These are phyloP conservation scores for Neofusicoccum parvum DNA, from an alignment of 2,329 filamentous ascomycete genomes.

Conservation along the genomic window DNA sequence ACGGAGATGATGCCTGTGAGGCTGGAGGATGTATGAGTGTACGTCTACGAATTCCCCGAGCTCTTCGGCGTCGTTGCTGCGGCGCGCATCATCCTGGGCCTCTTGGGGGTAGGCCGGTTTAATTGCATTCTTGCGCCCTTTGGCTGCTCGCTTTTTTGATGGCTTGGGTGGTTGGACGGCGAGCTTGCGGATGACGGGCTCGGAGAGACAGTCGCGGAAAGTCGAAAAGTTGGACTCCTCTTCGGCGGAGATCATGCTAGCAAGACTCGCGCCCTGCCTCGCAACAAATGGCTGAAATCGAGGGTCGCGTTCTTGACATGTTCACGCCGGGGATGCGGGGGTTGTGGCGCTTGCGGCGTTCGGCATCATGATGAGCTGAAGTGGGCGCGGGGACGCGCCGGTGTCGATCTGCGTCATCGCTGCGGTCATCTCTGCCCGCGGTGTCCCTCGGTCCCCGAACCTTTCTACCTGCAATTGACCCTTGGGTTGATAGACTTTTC, in stretches of 20 bases:
- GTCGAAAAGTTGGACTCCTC: slow-evolving; percentile 59
- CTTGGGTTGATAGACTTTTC: background rate
- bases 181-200: slow-evolving; percentile 66
- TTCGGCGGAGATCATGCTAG: slow-evolving; percentile 8
- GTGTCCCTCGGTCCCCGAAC: background rate
- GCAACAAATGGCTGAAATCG: background rate
- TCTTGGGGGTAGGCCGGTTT: slow-evolving; percentile 26
- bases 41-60: slow-evolving; percentile 77
- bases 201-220: slow-evolving; percentile 75
- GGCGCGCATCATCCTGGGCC: slow-evolving; percentile 19
- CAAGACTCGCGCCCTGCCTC: background rate
- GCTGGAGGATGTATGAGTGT: slow-evolving; percentile 24
- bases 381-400: background rate
- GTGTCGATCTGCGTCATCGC: slow-evolving; percentile 10
- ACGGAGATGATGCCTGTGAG: background rate
- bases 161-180: slow-evolving; percentile 46
- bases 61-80: slow-evolving; percentile 60
- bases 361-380: background rate
- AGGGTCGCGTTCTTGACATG: background rate
- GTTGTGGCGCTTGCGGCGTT: background rate
- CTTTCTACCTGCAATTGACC: background rate
- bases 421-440: background rate
- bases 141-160: slow-evolving; percentile 50
- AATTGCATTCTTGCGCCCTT: slow-evolving; percentile 43
- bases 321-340: background rate